Percentiles rank a stretch among this genome's conserved stretches.
These are phyloP conservation scores for Phlyctochytrium planicorne DNA, from an alignment of 192 early-diverging fungal genomes.

Conservation along the genomic window DNA sequence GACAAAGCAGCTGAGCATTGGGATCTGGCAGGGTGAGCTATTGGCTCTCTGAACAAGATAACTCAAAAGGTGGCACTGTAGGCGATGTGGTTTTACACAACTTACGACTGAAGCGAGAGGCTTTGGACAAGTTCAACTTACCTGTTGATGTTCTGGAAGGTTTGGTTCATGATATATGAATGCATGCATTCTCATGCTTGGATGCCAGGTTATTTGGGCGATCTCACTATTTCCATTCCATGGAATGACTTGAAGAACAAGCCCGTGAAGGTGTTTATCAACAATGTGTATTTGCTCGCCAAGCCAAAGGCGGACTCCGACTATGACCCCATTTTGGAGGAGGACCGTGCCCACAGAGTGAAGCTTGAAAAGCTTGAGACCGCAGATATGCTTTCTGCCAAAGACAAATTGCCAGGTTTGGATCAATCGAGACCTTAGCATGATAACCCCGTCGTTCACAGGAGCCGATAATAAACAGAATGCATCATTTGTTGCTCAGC, in stretches of 20 bases:
- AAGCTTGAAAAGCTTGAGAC: constrained; percentile 86
- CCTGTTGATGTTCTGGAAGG: constrained; percentile 92
- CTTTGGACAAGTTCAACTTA: constrained; percentile 90
- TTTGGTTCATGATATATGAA: constrained; percentile 21
- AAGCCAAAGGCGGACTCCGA: constrained; percentile 71
- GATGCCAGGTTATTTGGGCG: constrained; percentile 80
- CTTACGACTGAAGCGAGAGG: constrained; percentile 82
- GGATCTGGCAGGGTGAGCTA: constrained; percentile 87
- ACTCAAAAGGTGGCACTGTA: constrained; percentile 42
- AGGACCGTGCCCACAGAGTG: constrained; percentile 68
- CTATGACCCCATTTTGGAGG: constrained; percentile 81
- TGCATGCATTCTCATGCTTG: constrained; percentile 21
- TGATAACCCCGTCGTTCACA: not conserved
- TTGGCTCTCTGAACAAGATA: not conserved
- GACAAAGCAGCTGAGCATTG: constrained; percentile 90
- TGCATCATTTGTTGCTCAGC: constrained; percentile 83
- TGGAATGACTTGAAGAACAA: constrained; percentile 96
- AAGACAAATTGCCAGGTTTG: constrained; percentile 31
- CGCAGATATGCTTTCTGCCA: constrained; percentile 58
- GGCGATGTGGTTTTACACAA: constrained; percentile 96
- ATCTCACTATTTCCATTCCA: constrained; percentile 89
- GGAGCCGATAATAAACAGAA: constrained; percentile 36
- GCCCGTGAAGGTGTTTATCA: constrained; percentile 85
- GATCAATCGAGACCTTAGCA: constrained; percentile 2
- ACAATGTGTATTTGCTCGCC: constrained; percentile 86